Evolutionary conservation across 176 grass and related monocot genomes (phyloP), one percentile per base, ranked within the genome.

Genomic region (Musa schizocarpa): DNA sequence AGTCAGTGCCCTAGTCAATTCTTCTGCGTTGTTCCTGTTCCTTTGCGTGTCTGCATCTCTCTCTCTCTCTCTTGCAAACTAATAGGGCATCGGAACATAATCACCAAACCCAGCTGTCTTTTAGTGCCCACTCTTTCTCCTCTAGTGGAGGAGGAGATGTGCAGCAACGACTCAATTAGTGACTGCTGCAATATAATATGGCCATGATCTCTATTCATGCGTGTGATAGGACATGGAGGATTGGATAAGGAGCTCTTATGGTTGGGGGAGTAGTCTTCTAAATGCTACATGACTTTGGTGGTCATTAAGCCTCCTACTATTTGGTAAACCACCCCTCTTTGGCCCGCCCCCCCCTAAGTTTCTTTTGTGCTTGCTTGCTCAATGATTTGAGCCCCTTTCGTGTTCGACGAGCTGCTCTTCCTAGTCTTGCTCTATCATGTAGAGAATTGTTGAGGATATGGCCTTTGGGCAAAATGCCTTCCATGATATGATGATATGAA

Each of bases 81-180:
- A 16, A 34, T 13, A 67, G 12, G 25, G 2, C 64, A 67, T 67
- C 27, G 64, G 64, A 67, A 25, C 64, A 11, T 23, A 67, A 29
- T 10, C 64, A 67, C 64, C 24, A 67, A 67, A 67, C 64, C 25
- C 7, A 29, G 64, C 13, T 67, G 64, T 34, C 64, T 7, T 67
- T 67, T 13, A 13, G 64, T 25, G 9, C 0, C 25, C 23, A 67
- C 13, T 65, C 20, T 67, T 67, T 67, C 64, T 66, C 4, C 63
- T 65, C 63, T 9, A 26, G 63, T 13, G 21, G 63, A 29, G 24
- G 0, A 29, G 14, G 57, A 10, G 23, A 67, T 4, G 16, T 7
- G 9, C 9, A 29, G 23, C 63, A 67, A 67, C 64, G 29, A 67
- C 64, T 67, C 64, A 29, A 67, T 67, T 43, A 67, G 64, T 67